Conservation (phyloP, 306 rosid species). For the Cicer pinnatifidum region DNA sequence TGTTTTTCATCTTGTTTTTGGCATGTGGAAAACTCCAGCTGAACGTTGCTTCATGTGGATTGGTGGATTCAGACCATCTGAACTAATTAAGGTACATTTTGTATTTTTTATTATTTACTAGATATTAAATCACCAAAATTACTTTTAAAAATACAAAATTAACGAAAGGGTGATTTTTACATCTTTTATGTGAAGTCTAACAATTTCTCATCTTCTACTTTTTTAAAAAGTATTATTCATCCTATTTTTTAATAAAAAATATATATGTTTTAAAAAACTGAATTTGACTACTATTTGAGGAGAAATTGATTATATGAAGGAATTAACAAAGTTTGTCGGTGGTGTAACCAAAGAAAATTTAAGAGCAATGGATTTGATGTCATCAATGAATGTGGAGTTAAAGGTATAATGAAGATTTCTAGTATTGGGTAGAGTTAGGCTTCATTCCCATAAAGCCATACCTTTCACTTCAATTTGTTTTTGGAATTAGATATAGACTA, state of each 20-base stretch:
- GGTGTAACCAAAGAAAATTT: conserved; percentile 42
- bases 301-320: background rate
- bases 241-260: too few species aligned
- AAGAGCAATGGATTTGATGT: conserved; percentile 42
- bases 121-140: conserved; percentile 30
- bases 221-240: too few species aligned
- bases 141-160: too few species aligned
- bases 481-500: conserved; percentile 38
- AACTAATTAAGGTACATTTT: conserved; percentile 77
- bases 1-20: conserved; percentile 80
- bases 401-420: conserved; percentile 53
- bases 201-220: background rate
- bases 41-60: conserved; percentile 98
- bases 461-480: conserved; percentile 52
- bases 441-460: conserved; percentile 55
- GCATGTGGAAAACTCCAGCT: conserved; percentile 93
- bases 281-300: background rate
- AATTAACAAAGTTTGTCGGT: conserved; percentile 48
- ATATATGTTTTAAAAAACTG: too few species aligned
- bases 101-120: background rate
- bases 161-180: background rate
- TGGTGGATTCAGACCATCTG: conserved; percentile 90
- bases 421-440: conserved; percentile 57
- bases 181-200: background rate
- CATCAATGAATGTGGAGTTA: conserved; percentile 51